These are phyloP conservation scores for Macrolepiota fuliginosa DNA, from an alignment of 768 basidiomycete genomes.

Conservation along the genomic window DNA sequence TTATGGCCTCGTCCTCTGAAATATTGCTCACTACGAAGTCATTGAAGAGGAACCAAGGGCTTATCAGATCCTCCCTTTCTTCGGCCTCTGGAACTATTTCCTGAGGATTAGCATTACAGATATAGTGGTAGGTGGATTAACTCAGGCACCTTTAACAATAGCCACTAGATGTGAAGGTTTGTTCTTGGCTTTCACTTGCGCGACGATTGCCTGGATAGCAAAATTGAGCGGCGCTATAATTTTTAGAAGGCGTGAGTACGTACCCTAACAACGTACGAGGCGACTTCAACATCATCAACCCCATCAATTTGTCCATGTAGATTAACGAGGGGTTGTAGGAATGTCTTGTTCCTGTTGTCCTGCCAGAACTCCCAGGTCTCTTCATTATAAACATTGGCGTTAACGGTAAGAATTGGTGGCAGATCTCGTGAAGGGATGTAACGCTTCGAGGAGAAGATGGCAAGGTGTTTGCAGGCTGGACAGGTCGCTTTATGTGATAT, in stretches of 20 bases:
- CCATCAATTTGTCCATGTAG: slow-evolving; percentile 61
- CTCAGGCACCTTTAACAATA: slow-evolving; percentile 69
- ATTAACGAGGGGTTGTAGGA: slow-evolving; percentile 56
- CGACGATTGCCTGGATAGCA: slow-evolving; percentile 65
- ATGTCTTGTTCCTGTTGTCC: slow-evolving; percentile 56
- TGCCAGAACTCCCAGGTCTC: slow-evolving; percentile 77
- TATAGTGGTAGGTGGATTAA: neutral
- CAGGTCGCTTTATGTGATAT: slow-evolving; percentile 87
- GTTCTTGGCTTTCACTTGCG: slow-evolving; percentile 72
- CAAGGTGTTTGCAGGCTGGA: slow-evolving; percentile 74
- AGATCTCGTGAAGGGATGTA: slow-evolving; percentile 62
- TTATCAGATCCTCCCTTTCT: slow-evolving; percentile 30
- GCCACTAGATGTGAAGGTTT: slow-evolving; percentile 83
- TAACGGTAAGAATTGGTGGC: slow-evolving; percentile 84
- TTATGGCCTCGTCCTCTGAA: slow-evolving; percentile 81
- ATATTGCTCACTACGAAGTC: slow-evolving; percentile 90
- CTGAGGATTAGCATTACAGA: neutral
- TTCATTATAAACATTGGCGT: slow-evolving; percentile 76
- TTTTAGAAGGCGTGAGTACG: slow-evolving; percentile 20
- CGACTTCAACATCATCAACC: slow-evolving; percentile 50
- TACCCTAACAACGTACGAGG: slow-evolving; percentile 74
- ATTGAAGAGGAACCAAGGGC: slow-evolving; percentile 94
- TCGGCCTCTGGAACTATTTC: slow-evolving; percentile 69
- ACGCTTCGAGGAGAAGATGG: slow-evolving; percentile 69
- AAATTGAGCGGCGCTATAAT: neutral